A percentile compares a stretch with the other conserved stretches of the same genome.
Evolutionary conservation across 1,284 basidiomycete genomes (phyloP).

Genomic region (Inonotus obliquus): DNA sequence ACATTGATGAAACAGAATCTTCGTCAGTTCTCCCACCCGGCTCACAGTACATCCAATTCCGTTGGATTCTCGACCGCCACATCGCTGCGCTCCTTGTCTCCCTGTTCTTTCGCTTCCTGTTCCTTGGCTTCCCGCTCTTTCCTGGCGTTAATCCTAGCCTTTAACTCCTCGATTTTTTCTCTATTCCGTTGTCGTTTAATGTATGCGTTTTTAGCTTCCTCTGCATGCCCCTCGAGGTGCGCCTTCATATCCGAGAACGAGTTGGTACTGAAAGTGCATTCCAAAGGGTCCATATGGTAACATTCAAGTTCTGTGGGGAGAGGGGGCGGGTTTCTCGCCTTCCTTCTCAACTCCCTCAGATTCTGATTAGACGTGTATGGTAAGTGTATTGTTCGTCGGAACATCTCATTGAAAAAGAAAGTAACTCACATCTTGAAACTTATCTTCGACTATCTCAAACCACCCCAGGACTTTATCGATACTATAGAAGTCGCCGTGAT

Average conservation of each 20-base stretch:
- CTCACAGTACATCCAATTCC: too few species aligned
- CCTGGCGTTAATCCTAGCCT: neutral
- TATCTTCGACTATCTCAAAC: constrained; percentile 45
- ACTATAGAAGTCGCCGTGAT: constrained; percentile 81
- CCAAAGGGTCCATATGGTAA: neutral
- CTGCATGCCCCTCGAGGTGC: constrained; percentile 11
- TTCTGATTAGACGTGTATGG: neutral
- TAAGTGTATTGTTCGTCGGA: neutral
- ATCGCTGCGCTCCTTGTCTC: too few species aligned
- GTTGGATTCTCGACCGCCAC: too few species aligned
- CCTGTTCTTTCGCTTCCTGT: too few species aligned
- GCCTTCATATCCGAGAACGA: neutral
- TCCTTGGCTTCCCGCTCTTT: neutral
- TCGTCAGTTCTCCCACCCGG: too few species aligned
- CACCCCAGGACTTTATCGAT: constrained; percentile 72
- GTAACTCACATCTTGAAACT: neutral
- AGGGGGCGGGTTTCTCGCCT: neutral
- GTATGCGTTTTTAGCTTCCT: neutral
- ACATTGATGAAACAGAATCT: too few species aligned
- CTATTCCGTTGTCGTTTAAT: neutral
- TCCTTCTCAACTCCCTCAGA: neutral
- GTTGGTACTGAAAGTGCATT: neutral
- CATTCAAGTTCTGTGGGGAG: neutral
- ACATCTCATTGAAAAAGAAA: neutral
- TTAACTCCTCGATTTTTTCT: neutral